These are phyloP conservation scores for Pichia exigua DNA, from an alignment of 805 yeast species.

Conservation along the genomic window DNA sequence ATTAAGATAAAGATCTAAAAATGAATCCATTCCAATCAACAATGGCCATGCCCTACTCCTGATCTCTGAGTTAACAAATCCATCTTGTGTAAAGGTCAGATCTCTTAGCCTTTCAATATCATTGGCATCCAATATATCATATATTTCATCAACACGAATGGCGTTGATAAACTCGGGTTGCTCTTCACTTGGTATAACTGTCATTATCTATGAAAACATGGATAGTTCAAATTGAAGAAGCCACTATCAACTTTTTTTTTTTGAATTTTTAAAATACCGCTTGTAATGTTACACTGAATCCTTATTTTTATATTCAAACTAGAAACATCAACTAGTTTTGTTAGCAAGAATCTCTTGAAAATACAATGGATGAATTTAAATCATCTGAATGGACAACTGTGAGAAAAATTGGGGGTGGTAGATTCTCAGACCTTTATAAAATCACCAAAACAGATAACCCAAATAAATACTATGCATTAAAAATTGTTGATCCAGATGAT, in stretches of 20 bases:
- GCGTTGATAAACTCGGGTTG: not conserved
- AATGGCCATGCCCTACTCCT: conserved; percentile 46
- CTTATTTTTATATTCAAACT: not conserved
- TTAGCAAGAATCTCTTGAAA: not conserved
- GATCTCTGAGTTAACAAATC: conserved; percentile 35
- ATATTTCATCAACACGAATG: not conserved
- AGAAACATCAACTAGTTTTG: not conserved
- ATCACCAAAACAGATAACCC: conserved; percentile 7
- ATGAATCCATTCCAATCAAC: conserved; percentile 23
- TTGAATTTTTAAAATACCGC: not conserved
- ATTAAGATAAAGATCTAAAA: not conserved
- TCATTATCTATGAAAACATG: not conserved
- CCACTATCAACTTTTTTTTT: not conserved
- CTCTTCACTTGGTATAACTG: not conserved
- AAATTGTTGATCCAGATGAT: conserved; percentile 41
- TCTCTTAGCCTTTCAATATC: conserved; percentile 26
- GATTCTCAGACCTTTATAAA: conserved; percentile 35
- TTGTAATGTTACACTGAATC: not conserved
- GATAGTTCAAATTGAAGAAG: not conserved
- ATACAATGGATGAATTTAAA: not conserved
- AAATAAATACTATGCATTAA: conserved; percentile 33
- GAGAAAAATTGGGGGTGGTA: conserved; percentile 33
- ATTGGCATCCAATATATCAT: conserved; percentile 22
- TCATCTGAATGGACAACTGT: conserved; percentile 12
- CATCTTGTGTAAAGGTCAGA: conserved; percentile 38